Base-by-base conservation (phyloP, 1,284 basidiomycete genomes). In the Melampsora occidentalis region DNA sequence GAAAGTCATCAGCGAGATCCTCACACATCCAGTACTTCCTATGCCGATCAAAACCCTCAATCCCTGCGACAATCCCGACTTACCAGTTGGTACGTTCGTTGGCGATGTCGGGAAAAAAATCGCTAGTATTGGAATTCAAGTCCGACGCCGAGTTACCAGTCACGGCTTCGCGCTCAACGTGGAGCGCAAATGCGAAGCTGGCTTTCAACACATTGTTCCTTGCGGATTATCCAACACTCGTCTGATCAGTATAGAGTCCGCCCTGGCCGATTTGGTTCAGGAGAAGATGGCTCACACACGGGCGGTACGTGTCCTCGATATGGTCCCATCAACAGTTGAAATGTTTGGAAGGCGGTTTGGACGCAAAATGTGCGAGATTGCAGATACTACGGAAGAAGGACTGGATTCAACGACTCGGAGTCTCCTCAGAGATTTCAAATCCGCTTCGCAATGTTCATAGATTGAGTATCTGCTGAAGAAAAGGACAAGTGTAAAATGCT, bases 81-180 rank as follows among this genome's bases (percentile, higher is more conserved):
- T 18, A 73, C 78, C 59, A 49, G 80, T 18, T 16, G n/a, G 39
- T 39, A 77, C 71, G 10, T 71, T 80, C 20, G 77, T 82, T 0
- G 80, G 80, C 1, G 81, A 82, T 25, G 78, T 84, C 61, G 84
- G 82, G 59, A 89, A 88, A 57, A 94, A 99, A 85, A 87, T 99
- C 79, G 93, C 90, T 9, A 96, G 93, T 78, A 96, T 99, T 77
- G 97, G 97, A 66, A 93, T 99, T 69, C 95, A 98, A 84, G 90
- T 99, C 53, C 89, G 94, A 67, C 94, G 98, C 81, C 88, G 96
- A 48, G 87, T 99, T 77, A 94, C 94, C 46, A 91, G 90, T 25
- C 97, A 99, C 82, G 97, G 97, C 0, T 97, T 99, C 83, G 89
- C 95, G 1, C 85, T 98, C 82, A 99, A 99, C 83, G 86, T 98